These are phyloP conservation scores for Aspergillus sp. DNA, from an alignment of 2,329 filamentous ascomycete species.

Conservation along the genomic window DNA sequence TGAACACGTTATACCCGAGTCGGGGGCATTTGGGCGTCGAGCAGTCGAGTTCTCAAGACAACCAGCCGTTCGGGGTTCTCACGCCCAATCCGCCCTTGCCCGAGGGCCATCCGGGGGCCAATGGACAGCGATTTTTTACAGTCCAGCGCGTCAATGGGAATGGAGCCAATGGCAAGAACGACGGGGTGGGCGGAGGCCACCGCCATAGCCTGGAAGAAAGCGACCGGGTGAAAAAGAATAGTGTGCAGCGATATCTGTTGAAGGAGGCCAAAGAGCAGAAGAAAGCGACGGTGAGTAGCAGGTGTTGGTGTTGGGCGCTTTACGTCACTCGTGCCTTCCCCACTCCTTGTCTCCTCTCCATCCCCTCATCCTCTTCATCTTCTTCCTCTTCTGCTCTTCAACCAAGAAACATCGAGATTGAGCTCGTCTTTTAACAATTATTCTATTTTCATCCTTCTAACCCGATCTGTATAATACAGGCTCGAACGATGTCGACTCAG, in stretches of 20 bases:
- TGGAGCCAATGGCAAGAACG: constrained; percentile 69
- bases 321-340: constrained; percentile 3
- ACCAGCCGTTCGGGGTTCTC: constrained; percentile 45
- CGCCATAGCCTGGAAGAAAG: constrained; percentile 71
- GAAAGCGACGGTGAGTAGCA: constrained; percentile 51
- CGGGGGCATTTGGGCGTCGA: constrained; percentile 7
- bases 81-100: constrained; percentile 42
- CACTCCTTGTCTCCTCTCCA: background rate
- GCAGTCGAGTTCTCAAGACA: constrained; percentile 7
- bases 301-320: background rate
- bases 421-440: constrained; percentile 1
- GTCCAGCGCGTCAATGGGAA: constrained; percentile 77
- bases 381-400: background rate
- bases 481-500: constrained; percentile 47
- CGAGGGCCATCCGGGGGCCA: constrained; percentile 47
- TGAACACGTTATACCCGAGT: constrained; percentile 23
- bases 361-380: background rate
- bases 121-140: constrained; percentile 64
- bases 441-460: constrained; percentile 14
- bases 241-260: constrained; percentile 64
- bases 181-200: constrained; percentile 70
- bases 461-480: constrained; percentile 12
- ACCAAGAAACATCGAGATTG: background rate
- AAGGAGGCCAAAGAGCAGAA: constrained; percentile 66
- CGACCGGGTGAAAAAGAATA: constrained; percentile 79